Percentiles rank a stretch among this genome's conserved stretches.
Conservation (phyloP, 2,329 filamentous ascomycete genomes). For the Trichoderma simmonsii region DNA sequence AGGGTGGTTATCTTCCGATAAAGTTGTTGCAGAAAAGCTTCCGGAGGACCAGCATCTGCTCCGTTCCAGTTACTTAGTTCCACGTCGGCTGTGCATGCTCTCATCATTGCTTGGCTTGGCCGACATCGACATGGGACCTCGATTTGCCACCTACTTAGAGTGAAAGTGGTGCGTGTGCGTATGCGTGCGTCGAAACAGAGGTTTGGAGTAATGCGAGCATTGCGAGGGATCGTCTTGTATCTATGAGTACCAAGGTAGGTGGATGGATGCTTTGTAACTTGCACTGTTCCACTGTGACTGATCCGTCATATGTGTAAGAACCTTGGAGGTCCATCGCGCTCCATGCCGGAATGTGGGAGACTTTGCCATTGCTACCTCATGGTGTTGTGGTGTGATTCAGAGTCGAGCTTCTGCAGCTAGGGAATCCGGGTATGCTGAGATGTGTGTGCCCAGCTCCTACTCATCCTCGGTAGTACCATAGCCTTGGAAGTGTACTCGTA, state of each 20-base stretch:
- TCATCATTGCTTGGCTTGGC: not conserved
- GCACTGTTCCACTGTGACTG: not conserved
- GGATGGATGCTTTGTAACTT: not conserved
- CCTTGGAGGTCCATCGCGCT: not conserved
- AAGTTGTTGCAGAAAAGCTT: conserved; percentile 6
- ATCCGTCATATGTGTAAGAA: not conserved
- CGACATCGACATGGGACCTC: not conserved
- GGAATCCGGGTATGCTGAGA: not conserved
- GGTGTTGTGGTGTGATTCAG: not conserved
- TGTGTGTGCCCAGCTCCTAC: not conserved
- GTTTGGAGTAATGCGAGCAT: not conserved
- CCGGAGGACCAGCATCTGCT: not conserved
- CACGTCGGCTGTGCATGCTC: not conserved
- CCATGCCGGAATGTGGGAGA: not conserved
- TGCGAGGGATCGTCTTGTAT: not conserved
- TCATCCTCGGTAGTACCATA: too few relatives aligned
- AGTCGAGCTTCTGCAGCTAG: not conserved
- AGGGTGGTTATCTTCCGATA: conserved; percentile 2
- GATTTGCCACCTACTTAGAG: not conserved
- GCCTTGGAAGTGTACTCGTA: too few relatives aligned
- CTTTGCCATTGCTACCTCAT: not conserved
- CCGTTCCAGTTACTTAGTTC: not conserved
- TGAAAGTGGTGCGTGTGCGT: not conserved
- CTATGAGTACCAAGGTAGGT: not conserved
- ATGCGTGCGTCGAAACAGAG: not conserved